These are phyloP conservation scores for Talaromyces sp. DNA, from an alignment of 2,329 filamentous ascomycete species.

Conservation along the genomic window DNA sequence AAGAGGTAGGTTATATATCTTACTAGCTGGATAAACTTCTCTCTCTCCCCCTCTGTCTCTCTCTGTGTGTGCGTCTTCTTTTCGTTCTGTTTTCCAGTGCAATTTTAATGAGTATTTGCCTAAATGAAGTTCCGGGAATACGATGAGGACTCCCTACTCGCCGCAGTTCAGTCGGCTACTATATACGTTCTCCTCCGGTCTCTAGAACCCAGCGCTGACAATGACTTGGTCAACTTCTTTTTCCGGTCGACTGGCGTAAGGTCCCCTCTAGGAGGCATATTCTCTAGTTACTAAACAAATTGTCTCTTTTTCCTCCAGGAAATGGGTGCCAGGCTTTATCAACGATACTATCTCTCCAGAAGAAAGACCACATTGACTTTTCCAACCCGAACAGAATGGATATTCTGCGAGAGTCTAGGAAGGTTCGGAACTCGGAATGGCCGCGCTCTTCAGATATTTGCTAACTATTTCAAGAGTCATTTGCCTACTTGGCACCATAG, in stretches of 20 bases:
- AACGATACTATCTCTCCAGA: not conserved
- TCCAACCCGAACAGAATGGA: not conserved
- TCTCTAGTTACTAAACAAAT: not conserved
- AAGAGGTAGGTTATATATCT: not conserved
- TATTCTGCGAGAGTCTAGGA: not conserved
- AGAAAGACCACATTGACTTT: not conserved
- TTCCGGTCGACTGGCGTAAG: not conserved
- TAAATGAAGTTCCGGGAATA: not conserved
- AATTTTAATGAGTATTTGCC: not conserved
- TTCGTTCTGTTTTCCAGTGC: too few relatives aligned
- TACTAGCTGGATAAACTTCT: not conserved
- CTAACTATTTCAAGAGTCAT: not conserved
- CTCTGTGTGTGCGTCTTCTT: too few relatives aligned
- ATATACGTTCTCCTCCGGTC: not conserved
- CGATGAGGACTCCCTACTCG: not conserved
- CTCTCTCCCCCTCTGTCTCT: too few relatives aligned
- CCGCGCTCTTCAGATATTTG: too few relatives aligned
- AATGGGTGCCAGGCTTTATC: not conserved
- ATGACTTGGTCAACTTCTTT: not conserved
- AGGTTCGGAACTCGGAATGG: not conserved
- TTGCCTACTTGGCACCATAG: not conserved
- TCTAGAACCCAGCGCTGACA: not conserved
- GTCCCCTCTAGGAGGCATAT: not conserved
- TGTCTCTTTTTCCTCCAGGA: not conserved
- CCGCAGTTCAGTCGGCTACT: not conserved